Base-by-base conservation (phyloP, 2,329 filamentous ascomycete genomes). In the Magnaporthiopsis poae region DNA sequence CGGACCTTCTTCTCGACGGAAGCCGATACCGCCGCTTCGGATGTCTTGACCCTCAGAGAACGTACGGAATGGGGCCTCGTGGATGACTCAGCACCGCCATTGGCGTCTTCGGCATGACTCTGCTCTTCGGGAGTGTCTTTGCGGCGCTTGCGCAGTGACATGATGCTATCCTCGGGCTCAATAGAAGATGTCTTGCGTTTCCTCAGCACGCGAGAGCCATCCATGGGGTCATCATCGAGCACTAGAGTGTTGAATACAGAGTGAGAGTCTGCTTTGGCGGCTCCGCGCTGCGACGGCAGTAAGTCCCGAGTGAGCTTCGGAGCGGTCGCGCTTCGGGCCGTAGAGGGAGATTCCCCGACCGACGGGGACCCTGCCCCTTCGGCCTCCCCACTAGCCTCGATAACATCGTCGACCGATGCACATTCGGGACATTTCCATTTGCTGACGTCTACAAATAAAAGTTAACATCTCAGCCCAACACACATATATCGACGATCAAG, bases 171-270 rank as follows among this genome's bases (percentile, higher is more conserved):
- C 69, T 91, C 81, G 69, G 78, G 80, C 63, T 89, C 87, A 15
- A 84, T 81, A 3, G 90, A 89, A 0, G 91, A 92, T 25, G 91
- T 88, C 76, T 94, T 96, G 66, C 93, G 87, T 78, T 96, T 96
- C 68, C 93, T 85, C 68, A 96, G 79, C 39, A 90, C 85, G 65
- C 92, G 88, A 11, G 91, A 88, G 62, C 89, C 90, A 75, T 94
- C 90, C 79, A 89, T 82, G 9, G 88, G 83, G 72, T 92, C 89
- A 69, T 90, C 89, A 65, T 90, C 86, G 66, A 90, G 81, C 56
- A 90, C 87, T 13, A 90, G 79, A 66, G 88, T 87, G 70, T 90
- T 90, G 76, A 92, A 92, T 35, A 92, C 86, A 0, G 90, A 92
- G 75, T 91, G 89, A 21, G 90, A 90, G 68, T 88, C 87, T 21